phyloP scores from a whole-genome alignment of 2,329 filamentous ascomycete genomes.

The Colletotrichum musae region DNA sequence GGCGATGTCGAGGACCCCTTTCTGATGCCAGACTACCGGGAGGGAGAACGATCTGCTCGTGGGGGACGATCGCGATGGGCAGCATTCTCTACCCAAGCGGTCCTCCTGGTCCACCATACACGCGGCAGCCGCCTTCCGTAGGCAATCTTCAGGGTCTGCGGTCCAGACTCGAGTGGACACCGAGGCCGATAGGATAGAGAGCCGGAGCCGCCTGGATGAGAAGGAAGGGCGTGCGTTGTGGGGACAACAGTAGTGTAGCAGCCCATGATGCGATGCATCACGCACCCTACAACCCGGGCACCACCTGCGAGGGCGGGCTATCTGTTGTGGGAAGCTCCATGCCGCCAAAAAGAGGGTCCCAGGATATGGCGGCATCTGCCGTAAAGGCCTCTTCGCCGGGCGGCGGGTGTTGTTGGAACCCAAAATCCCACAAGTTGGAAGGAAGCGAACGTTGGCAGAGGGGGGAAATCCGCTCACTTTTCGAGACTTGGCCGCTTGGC shows the following conservation, averaged over 20 bases:
- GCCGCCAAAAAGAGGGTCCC: background rate
- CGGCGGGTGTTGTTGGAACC: background rate
- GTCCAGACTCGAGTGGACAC: slow-evolving; percentile 7
- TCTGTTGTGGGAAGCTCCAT: slow-evolving; percentile 24
- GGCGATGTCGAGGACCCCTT: background rate
- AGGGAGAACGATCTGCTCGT: background rate
- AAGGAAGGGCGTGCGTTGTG: background rate
- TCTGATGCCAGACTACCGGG: background rate
- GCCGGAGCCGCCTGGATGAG: background rate
- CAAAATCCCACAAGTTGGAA: background rate
- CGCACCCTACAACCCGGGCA: background rate
- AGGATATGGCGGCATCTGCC: slow-evolving; percentile 1
- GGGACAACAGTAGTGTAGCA: background rate
- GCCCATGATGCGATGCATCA: background rate
- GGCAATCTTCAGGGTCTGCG: slow-evolving; percentile 4
- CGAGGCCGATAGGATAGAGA: background rate
- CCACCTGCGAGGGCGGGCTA: background rate
- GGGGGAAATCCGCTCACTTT: slow-evolving; percentile 9
- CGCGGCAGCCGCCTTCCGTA: background rate
- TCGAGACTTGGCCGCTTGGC: slow-evolving; percentile 26
- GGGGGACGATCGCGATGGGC: background rate
- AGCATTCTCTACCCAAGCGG: background rate
- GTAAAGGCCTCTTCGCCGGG: background rate
- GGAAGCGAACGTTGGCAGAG: background rate
- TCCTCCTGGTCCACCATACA: background rate